phyloP scores from a whole-genome alignment of 2,329 filamentous ascomycete genomes.

The Anisogramma anomala region DNA sequence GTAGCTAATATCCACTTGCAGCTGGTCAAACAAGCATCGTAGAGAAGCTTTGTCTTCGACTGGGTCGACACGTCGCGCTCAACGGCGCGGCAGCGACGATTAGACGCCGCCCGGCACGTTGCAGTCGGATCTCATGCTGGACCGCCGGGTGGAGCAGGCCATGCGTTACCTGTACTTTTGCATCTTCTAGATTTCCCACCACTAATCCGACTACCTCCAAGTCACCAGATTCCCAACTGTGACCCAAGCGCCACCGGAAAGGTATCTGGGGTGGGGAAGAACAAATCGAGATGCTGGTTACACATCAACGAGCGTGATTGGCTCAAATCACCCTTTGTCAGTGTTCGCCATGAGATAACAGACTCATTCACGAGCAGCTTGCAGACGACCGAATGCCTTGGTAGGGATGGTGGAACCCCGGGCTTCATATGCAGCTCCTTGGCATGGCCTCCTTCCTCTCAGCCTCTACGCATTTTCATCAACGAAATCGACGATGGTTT shows the following conservation, averaged over 20 bases:
- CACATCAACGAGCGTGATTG: too few relatives aligned
- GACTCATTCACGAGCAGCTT: neutral
- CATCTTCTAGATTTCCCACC: too few relatives aligned
- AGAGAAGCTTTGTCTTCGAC: neutral
- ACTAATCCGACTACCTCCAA: too few relatives aligned
- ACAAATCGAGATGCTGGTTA: too few relatives aligned
- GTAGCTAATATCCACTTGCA: constrained; percentile 8
- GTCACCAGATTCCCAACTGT: too few relatives aligned
- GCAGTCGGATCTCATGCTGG: neutral
- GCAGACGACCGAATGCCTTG: neutral
- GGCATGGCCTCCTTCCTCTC: neutral
- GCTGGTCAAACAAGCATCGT: constrained; percentile 29
- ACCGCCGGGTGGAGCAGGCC: too few relatives aligned
- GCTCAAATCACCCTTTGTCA: too few relatives aligned
- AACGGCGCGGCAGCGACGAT: neutral
- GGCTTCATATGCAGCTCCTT: neutral
- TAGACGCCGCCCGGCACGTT: neutral
- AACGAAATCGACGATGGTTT: neutral
- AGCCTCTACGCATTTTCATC: neutral
- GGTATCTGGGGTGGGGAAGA: too few relatives aligned
- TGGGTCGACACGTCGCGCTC: neutral
- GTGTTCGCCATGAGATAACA: neutral
- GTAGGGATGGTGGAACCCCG: neutral
- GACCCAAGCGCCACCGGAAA: too few relatives aligned
- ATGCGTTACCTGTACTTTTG: too few relatives aligned